These are phyloP conservation scores for Amphicarpaea edgeworthii DNA, from an alignment of 306 rosid genomes.

Conservation along the genomic window DNA sequence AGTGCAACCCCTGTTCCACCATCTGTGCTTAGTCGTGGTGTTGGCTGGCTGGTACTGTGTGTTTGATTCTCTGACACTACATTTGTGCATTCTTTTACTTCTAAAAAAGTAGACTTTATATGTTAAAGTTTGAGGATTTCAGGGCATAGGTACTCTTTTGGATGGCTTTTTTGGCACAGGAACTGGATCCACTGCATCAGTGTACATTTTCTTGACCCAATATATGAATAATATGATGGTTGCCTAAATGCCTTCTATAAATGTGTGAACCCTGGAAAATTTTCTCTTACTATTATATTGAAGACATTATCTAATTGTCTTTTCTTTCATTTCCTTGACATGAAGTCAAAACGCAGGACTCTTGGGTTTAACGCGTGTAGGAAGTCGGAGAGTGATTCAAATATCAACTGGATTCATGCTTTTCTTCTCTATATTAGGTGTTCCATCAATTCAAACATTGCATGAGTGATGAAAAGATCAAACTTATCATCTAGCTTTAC, in stretches of 20 bases:
- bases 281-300: constrained; percentile 1
- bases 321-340: constrained; percentile 38
- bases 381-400: constrained; percentile 85
- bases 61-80: constrained; percentile 32
- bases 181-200: constrained; percentile 83
- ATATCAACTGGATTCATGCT: constrained; percentile 85
- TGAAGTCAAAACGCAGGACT: constrained; percentile 94
- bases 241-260: not conserved
- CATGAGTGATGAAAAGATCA: not conserved
- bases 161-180: constrained; percentile 79
- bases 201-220: constrained; percentile 53
- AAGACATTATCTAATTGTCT: constrained; percentile 32
- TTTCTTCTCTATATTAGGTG: constrained; percentile 88
- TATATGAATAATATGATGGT: constrained; percentile 20
- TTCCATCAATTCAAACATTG: not conserved
- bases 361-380: constrained; percentile 81
- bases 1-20: constrained; percentile 90
- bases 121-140: constrained; percentile 44
- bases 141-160: constrained; percentile 84
- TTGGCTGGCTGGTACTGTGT: constrained; percentile 86
- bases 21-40: constrained; percentile 82
- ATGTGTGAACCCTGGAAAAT: not conserved
- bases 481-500: not conserved
- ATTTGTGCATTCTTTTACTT: not conserved
- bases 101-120: not conserved